A percentile compares a stretch with the other conserved stretches of the same genome.
phyloP scores from a whole-genome alignment of 805 yeast genomes.

The Wickerhamiella azymoides region DNA sequence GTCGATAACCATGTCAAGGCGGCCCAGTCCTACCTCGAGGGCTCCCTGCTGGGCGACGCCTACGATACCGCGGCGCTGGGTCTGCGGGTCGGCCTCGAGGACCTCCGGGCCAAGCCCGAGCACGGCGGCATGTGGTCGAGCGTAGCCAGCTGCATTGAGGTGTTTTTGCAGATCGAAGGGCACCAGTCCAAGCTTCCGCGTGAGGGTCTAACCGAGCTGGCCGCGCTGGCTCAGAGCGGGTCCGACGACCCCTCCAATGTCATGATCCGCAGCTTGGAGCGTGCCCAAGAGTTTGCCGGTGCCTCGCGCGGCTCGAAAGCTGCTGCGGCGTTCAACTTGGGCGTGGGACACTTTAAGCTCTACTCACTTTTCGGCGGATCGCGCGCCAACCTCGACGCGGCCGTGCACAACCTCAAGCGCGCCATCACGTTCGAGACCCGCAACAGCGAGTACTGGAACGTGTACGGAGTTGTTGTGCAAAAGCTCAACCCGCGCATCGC shows the following conservation, averaged over 20 bases:
- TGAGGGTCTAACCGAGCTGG: constrained; percentile 22
- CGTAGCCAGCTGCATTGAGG: constrained; percentile 41
- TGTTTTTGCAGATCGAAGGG: constrained; percentile 44
- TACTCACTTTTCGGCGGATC: constrained; percentile 23
- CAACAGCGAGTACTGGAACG: constrained; percentile 65
- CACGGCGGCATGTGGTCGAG: constrained; percentile 50
- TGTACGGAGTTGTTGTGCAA: constrained; percentile 64
- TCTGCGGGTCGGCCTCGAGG: constrained; percentile 30
- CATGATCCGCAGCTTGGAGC: not conserved
- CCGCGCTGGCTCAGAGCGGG: constrained; percentile 17
- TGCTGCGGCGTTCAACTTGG: constrained; percentile 49
- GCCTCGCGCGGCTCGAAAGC: constrained; percentile 25
- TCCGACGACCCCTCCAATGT: not conserved
- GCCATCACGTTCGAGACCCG: constrained; percentile 61
- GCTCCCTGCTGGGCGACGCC: constrained; percentile 60
- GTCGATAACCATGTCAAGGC: constrained; percentile 27
- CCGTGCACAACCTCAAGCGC: constrained; percentile 46
- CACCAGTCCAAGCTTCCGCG: constrained; percentile 41
- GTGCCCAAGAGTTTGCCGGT: not conserved
- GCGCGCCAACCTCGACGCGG: constrained; percentile 29
- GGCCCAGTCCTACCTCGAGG: constrained; percentile 36
- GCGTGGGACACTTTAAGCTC: constrained; percentile 44
- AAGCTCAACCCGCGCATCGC: constrained; percentile 54
- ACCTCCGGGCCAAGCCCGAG: constrained; percentile 27
- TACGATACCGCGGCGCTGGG: constrained; percentile 34